Percentiles rank a stretch among this genome's conserved stretches.
phyloP scores from a whole-genome alignment of 1,284 basidiomycete genomes.

The Heterobasidion parviporum region DNA sequence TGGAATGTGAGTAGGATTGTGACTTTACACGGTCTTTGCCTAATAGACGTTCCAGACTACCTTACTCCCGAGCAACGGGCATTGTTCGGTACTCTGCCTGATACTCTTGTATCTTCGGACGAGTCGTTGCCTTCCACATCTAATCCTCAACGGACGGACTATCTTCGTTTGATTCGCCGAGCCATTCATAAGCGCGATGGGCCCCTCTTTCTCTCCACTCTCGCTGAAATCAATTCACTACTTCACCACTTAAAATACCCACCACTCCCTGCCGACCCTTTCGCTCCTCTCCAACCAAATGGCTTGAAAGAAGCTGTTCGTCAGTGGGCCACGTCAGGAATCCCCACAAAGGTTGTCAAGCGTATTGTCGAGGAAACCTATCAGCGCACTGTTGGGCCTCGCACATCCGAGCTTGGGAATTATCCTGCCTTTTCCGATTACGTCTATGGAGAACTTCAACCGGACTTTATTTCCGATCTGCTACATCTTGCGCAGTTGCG shows the following conservation, averaged over 20 bases:
- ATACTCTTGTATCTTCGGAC: slow-evolving; percentile 27
- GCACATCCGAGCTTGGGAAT: slow-evolving; percentile 50
- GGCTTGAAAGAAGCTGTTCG: slow-evolving; percentile 36
- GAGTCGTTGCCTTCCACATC: slow-evolving; percentile 16
- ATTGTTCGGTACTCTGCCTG: slow-evolving; percentile 58
- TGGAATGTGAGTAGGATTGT: slow-evolving; percentile 43
- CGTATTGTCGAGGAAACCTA: slow-evolving; percentile 74
- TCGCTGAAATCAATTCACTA: slow-evolving; percentile 49
- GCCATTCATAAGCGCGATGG: slow-evolving; percentile 59
- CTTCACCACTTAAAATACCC: slow-evolving; percentile 59
- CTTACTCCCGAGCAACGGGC: slow-evolving; percentile 54
- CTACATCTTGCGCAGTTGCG: slow-evolving; percentile 47
- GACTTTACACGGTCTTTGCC: background rate
- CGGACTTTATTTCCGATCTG: slow-evolving; percentile 59
- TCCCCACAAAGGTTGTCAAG: slow-evolving; percentile 54
- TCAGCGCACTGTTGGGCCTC: slow-evolving; percentile 68
- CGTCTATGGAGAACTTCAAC: slow-evolving; percentile 73
- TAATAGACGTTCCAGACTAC: slow-evolving; percentile 40
- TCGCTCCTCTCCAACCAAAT: slow-evolving; percentile 36
- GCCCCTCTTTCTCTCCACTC: slow-evolving; percentile 55
- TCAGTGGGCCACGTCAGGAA: slow-evolving; percentile 37
- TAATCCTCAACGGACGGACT: slow-evolving; percentile 26
- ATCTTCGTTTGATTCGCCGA: slow-evolving; percentile 52
- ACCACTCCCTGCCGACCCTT: slow-evolving; percentile 37
- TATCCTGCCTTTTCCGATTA: slow-evolving; percentile 71